Conservation (phyloP, 495 filamentous ascomycete genomes). For the Letharia columbiana region DNA sequence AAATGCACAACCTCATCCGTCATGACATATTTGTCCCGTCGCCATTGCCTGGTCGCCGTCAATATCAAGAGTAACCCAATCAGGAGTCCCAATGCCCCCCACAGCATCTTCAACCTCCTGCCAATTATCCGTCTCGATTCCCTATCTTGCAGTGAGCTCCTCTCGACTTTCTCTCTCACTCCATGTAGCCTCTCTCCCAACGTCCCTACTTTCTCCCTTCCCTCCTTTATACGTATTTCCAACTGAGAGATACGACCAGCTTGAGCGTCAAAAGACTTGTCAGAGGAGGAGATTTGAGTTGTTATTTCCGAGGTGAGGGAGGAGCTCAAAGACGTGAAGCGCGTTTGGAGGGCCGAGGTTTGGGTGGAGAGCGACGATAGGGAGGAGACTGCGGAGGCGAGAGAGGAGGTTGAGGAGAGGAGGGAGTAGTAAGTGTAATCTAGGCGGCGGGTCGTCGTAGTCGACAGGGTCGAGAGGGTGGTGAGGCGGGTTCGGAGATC, state of each 20-base stretch:
- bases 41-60: neutral
- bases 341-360: slow-evolving; percentile 49
- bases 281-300: slow-evolving; percentile 56
- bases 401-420: slow-evolving; percentile 61
- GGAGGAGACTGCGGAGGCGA: slow-evolving; percentile 57
- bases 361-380: slow-evolving; percentile 62
- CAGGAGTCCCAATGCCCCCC: slow-evolving; percentile 41
- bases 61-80: slow-evolving; percentile 31
- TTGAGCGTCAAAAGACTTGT: slow-evolving; percentile 58
- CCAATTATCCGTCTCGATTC: slow-evolving; percentile 65
- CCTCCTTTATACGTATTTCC: slow-evolving; percentile 53
- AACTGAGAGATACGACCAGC: slow-evolving; percentile 55
- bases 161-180: slow-evolving; percentile 55
- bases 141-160: slow-evolving; percentile 60
- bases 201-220: slow-evolving; percentile 53
- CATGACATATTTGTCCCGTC: neutral
- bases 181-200: slow-evolving; percentile 58
- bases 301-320: slow-evolving; percentile 53
- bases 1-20: neutral
- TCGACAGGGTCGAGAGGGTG: slow-evolving; percentile 34
- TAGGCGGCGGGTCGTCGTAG: slow-evolving; percentile 59
- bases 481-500: slow-evolving; percentile 29
- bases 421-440: slow-evolving; percentile 83
- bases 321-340: slow-evolving; percentile 54
- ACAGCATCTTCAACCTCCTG: slow-evolving; percentile 52